Evolutionary conservation across 176 grass and related monocot genomes (phyloP), one percentile per base, ranked within the genome.

Genomic region (Oryza longistaminata): DNA sequence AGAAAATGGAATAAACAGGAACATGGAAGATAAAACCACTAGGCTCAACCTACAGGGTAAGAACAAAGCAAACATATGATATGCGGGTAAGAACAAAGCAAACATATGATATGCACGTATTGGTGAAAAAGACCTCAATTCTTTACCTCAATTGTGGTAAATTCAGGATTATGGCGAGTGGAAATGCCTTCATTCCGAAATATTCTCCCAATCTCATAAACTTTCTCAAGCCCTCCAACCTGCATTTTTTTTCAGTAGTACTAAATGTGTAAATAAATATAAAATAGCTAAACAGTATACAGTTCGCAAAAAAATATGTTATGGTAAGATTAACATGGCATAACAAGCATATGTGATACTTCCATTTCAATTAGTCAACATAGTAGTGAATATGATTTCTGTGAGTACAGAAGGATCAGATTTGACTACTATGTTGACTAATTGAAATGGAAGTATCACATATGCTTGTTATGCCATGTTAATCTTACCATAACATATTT

Each of bases 131-230:
- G 58, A 45, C 29, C 29, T 22, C 33, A 53, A 78, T 52, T 77
- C 10, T 82, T 64, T 68, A 96, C 96, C 92, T 99, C 96, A 29
- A 99, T 96, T 67, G 96, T 95, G 31, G 96, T 96, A 92, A 99
- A 99, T 84, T 99, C 96, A 87, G 96, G 96, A 92, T 99, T 99
- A 68, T 99, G 96, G 46, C 96, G 96, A 80, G 93, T 96, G 70
- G 96, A 99, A 45, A 99, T 91, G 86, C 96, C 96, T 93, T 99
- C 96, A 80, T 99, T 99, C 73, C 96, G 74, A 64, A 96, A 99
- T 92, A 96, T 99, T 92, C 96, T 95, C 53, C 96, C 96, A 80
- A 99, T 94, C 87, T 99, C 96, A 49, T 84, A 99, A 60, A 99
- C 96, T 81, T 94, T 99, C 89, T 99, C 96, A 9, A 99, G 86